A percentile compares a stretch with the other conserved stretches of the same genome.
Evolutionary conservation across 768 basidiomycete genomes (phyloP).

Genomic region (Lentinula lateritia): DNA sequence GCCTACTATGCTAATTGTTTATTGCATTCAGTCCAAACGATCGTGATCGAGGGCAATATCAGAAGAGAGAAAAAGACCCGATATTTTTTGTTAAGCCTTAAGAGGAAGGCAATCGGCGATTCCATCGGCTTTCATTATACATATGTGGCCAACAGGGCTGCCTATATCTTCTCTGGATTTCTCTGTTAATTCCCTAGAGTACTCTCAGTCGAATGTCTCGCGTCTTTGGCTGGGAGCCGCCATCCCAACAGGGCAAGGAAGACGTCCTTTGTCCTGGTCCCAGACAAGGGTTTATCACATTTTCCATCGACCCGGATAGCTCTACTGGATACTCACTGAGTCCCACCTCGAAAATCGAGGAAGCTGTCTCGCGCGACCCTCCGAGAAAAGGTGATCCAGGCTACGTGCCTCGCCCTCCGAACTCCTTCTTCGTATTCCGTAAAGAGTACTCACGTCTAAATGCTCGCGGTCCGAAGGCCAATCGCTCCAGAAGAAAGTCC

Average conservation of each 20-base stretch:
- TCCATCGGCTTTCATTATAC: not conserved
- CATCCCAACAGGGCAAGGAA: not conserved
- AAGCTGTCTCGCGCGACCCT: not conserved
- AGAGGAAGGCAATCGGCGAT: not conserved
- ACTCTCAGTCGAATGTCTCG: not conserved
- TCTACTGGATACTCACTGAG: not conserved
- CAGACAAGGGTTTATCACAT: not conserved
- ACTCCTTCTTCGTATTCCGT: conserved; percentile 55
- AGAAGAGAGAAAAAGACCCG: not conserved
- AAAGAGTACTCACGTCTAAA: conserved; percentile 24
- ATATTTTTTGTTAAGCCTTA: not conserved
- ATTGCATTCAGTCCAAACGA: not conserved
- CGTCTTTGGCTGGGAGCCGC: not conserved
- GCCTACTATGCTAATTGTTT: not conserved
- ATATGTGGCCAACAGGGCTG: too few species aligned
- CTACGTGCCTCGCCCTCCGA: conserved; percentile 44
- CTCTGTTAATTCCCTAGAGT: not conserved
- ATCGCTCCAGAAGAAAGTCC: conserved; percentile 12
- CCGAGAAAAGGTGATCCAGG: not conserved
- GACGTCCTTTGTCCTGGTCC: not conserved
- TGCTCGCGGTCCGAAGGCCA: not conserved
- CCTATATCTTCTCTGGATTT: not conserved
- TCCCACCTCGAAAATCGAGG: not conserved
- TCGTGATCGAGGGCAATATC: not conserved
- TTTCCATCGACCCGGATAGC: not conserved